Percentiles rank a stretch among this genome's conserved stretches.
These are phyloP conservation scores for Phytophthora litchii DNA, from an alignment of 352 stramenopile genomes.

Conservation along the genomic window DNA sequence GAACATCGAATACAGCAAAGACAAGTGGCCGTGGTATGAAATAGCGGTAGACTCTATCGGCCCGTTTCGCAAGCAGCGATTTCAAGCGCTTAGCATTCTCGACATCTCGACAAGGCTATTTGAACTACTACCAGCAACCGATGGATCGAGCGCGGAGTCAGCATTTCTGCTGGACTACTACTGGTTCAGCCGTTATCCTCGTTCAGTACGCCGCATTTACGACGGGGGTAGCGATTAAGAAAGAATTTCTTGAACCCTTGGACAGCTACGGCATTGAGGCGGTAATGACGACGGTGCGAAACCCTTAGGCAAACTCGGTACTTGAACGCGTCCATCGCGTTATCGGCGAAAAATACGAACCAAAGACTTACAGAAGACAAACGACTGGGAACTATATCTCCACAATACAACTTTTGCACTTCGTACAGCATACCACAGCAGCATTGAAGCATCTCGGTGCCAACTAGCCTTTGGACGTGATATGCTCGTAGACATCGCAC, in stretches of 20 bases:
- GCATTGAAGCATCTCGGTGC: background rate
- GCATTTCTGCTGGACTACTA: background rate
- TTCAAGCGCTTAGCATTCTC: background rate
- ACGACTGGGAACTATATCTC: slow-evolving; percentile 5
- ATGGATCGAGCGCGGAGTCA: slow-evolving; percentile 3
- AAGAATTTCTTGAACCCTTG: background rate
- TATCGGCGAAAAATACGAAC: slow-evolving; percentile 10
- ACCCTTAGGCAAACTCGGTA: slow-evolving; percentile 1
- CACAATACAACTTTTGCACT: slow-evolving; percentile 10
- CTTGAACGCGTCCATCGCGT: slow-evolving; percentile 9
- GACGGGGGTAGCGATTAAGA: slow-evolving; percentile 6
- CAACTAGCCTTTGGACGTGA: slow-evolving; percentile 3
- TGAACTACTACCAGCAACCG: background rate
- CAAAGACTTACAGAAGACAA: background rate
- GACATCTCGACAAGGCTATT: slow-evolving; percentile 3
- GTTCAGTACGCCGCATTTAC: background rate
- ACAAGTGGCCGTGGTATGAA: background rate
- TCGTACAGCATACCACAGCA: background rate
- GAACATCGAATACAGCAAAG: too few relatives aligned
- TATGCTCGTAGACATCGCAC: slow-evolving; percentile 1
- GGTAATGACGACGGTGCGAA: background rate
- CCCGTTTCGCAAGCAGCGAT: slow-evolving; percentile 1
- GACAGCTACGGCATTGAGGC: slow-evolving; percentile 7
- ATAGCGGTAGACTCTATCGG: background rate
- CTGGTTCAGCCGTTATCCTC: slow-evolving; percentile 5